Evolutionary conservation across 176 grass and related monocot species (phyloP).

Genomic region (Ensete glaucum): DNA sequence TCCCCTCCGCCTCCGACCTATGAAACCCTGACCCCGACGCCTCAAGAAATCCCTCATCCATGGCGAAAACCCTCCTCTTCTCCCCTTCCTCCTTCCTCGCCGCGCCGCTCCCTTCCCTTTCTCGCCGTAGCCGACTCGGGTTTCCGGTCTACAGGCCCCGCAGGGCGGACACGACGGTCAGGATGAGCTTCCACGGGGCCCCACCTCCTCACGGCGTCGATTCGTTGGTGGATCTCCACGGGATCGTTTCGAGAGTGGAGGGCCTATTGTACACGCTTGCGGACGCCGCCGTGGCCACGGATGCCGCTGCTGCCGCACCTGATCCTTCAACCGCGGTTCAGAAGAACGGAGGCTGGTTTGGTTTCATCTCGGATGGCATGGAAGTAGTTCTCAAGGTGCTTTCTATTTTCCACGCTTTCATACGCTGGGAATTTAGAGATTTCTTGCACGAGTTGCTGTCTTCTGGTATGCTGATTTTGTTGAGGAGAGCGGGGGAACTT

Average conservation of each 20-base stretch:
- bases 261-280: slow-evolving; percentile 75
- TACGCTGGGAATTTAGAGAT: neutral
- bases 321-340: slow-evolving; percentile 29
- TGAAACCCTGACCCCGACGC: slow-evolving; percentile 31
- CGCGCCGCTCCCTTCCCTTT: slow-evolving; percentile 26
- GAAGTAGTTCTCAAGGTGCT: slow-evolving; percentile 86
- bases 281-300: slow-evolving; percentile 65
- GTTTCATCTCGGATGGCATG: slow-evolving; percentile 82
- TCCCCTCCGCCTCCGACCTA: neutral
- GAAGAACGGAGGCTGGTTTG: slow-evolving; percentile 89
- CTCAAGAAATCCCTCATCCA: slow-evolving; percentile 5
- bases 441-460: neutral
- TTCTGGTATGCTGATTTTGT: neutral
- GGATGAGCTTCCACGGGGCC: slow-evolving; percentile 40
- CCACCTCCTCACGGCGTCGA: slow-evolving; percentile 21
- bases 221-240: slow-evolving; percentile 33
- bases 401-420: slow-evolving; percentile 10
- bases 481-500: neutral
- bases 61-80: slow-evolving; percentile 67
- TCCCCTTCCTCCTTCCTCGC: slow-evolving; percentile 36
- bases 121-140: slow-evolving; percentile 16
- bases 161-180: slow-evolving; percentile 34
- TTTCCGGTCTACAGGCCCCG: slow-evolving; percentile 19
- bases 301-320: slow-evolving; percentile 36
- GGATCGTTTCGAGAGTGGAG: slow-evolving; percentile 54